Base-by-base conservation (phyloP, 2,329 filamentous ascomycete species). In the Aureobasidium sp. region DNA sequence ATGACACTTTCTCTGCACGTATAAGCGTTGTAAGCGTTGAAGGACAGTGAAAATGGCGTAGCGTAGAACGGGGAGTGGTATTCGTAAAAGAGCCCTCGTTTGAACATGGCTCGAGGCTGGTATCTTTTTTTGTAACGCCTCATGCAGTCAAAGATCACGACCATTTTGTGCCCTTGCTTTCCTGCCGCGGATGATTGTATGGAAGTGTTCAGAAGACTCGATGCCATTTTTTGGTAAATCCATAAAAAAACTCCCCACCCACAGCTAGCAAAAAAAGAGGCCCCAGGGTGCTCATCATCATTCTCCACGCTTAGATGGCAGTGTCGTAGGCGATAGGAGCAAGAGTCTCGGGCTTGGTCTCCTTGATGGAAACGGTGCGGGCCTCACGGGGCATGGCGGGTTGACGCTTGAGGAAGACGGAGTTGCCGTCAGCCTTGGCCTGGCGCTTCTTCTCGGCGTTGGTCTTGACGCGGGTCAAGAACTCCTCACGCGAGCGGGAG, bases 271-370 rank as follows among this genome's bases (percentile, higher is more conserved):
- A 57, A 49, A 50, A 51, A 61, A 61, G 48, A 53, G 41, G 48
- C 37, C 59, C 37, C 49, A 42, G 27, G 57, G 34, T 59, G 44
- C 44, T 49, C 36, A 32, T 59, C 45, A 50, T 59, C 29, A 36
- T 25, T 21, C 2, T 11, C 53, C 3, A 16, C 53, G 61, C 55
- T 62, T 94, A 99, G 80, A 99, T 97, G 76, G 90, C 93, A 73
- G 94, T 99, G 85, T 97, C 94, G 87, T 97, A 99, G 74, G 94
- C 81, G 72, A 97, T 85, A 71, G 93, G 91, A 66, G 87, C 86
- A 74, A 97, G 86, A 72, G 89, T 97, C 87, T 97, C 91, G 67
- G 92, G 91, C 77, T 86, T 83, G 82, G 90, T 90, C 76, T 91
- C 88, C 81, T 86, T 86, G 72, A 87, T 81, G 73, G 85, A 88